phyloP scores from a whole-genome alignment of 2,329 filamentous ascomycete species.

The Fusarium sarcochroum region DNA sequence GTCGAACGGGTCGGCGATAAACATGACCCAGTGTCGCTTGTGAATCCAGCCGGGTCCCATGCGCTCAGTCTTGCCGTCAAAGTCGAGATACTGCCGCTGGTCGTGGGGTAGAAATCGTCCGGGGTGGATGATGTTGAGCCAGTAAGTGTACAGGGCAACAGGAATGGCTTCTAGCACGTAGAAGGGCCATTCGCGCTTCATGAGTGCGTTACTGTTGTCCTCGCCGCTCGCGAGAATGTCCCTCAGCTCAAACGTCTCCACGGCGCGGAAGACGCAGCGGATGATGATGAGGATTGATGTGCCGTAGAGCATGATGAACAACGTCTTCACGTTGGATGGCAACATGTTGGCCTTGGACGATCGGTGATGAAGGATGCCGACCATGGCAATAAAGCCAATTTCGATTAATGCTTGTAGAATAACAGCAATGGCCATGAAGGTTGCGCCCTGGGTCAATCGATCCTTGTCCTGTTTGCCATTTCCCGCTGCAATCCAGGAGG shows the following conservation, averaged over 20 bases:
- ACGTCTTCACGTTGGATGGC: conserved; percentile 40
- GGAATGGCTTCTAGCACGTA: conserved; percentile 61
- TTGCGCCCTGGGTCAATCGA: conserved; percentile 68
- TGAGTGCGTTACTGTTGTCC: conserved; percentile 46
- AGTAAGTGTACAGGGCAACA: conserved; percentile 59
- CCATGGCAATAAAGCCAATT: conserved; percentile 42
- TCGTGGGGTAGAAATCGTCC: conserved; percentile 58
- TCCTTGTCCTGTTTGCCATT: conserved; percentile 63
- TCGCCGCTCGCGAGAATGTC: conserved; percentile 24
- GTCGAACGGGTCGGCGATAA: conserved; percentile 41
- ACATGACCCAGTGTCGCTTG: conserved; percentile 39
- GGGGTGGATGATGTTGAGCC: conserved; percentile 61
- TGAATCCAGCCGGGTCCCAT: conserved; percentile 48
- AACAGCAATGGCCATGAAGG: conserved; percentile 66
- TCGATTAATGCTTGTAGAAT: conserved; percentile 51
- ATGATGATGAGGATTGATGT: conserved; percentile 46
- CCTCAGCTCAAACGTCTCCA: conserved; percentile 44
- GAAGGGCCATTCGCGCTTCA: conserved; percentile 63
- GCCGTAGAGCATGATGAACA: conserved; percentile 48
- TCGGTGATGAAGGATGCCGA: conserved; percentile 37
- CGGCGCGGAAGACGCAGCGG: conserved; percentile 46
- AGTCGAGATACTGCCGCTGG: conserved; percentile 56
- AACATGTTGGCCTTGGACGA: conserved; percentile 40
- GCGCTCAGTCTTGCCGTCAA: conserved; percentile 56
- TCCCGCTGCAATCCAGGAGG: conserved; percentile 45